Conservation (phyloP, 1,284 basidiomycete genomes). For the Phylloporus sp. region DNA sequence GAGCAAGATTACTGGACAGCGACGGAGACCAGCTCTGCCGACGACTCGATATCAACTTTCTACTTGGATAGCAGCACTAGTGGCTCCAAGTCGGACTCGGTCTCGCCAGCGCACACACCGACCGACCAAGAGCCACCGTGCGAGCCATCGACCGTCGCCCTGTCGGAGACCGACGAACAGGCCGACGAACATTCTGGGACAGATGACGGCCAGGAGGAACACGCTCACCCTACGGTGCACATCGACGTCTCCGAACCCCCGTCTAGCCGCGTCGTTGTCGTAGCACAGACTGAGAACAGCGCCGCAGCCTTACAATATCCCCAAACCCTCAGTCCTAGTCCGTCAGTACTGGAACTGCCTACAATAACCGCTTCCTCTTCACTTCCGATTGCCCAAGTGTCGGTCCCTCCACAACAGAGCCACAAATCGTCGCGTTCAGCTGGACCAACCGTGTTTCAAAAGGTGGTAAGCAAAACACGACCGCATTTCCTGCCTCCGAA, state of each 20-base stretch:
- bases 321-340: slow-evolving; percentile 13
- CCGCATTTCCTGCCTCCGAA: slow-evolving; percentile 89
- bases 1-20: slow-evolving; percentile 47
- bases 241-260: slow-evolving; percentile 54
- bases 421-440: slow-evolving; percentile 60
- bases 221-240: slow-evolving; percentile 53
- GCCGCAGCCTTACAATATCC: background rate
- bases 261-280: slow-evolving; percentile 33
- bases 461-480: slow-evolving; percentile 79
- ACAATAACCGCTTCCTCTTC: slow-evolving; percentile 21
- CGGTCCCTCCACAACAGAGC: slow-evolving; percentile 19
- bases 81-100: slow-evolving; percentile 27
- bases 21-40: slow-evolving; percentile 43
- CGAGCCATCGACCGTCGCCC: slow-evolving; percentile 55
- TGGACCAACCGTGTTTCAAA: slow-evolving; percentile 75
- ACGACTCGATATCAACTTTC: slow-evolving; percentile 64
- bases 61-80: slow-evolving; percentile 50
- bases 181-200: slow-evolving; percentile 5
- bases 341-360: slow-evolving; percentile 17
- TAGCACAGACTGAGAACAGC: slow-evolving; percentile 2
- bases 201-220: slow-evolving; percentile 17
- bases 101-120: slow-evolving; percentile 33
- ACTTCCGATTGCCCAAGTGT: slow-evolving; percentile 10
- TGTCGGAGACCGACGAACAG: slow-evolving; percentile 37
- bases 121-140: slow-evolving; percentile 45